Base-by-base conservation (phyloP, 768 basidiomycete genomes). In the Russula dissimulans region DNA sequence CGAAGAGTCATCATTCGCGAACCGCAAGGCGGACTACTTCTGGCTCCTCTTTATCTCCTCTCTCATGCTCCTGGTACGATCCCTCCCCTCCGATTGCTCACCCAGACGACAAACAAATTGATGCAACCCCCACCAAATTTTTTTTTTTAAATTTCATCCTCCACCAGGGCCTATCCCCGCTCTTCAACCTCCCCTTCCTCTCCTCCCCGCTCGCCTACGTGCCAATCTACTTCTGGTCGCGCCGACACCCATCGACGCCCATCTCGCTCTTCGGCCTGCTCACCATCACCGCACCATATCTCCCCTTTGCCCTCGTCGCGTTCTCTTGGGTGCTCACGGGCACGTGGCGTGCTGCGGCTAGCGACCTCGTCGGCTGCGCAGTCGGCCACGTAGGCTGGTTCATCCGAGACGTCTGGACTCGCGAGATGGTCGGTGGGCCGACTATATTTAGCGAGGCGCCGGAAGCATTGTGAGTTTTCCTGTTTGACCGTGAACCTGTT, bases 171-270 rank as follows among this genome's bases (percentile, higher is more conserved):
- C 78, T 95, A 5, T 93, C 94, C 0, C 92, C 93, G 0, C 78
- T 95, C 11, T 85, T 97, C 69, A 93, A 91, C 64, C 81, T 95
- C 15, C 93, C 94, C 0, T 95, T 97, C 76, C 85, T 97, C 47
- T 95, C 94, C 5, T 90, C 92, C 0, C 86, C 93, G 0, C 81
- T 95, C 34, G 93, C 94, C 0, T 97, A 95, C 69, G 91, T 95
- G 3, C 89, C 95, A 3, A 97, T 97, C 43, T 99, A 99, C 71
- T 78, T 98, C 61, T 99, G 97, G 97, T 93, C 94, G 17, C 78
- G 95, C 55, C 81, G 94, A 22, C 95, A 99, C 70, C 94, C 95
- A 3, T 84, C 87, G 4, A 91, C 93, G 4, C 91, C 92, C n/a
- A 93, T 99, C 59, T 95, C 92, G 3, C 82, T 99, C 15, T 97